Conservation (phyloP, 768 basidiomycete species). For the Panaeolus cyanescens region DNA sequence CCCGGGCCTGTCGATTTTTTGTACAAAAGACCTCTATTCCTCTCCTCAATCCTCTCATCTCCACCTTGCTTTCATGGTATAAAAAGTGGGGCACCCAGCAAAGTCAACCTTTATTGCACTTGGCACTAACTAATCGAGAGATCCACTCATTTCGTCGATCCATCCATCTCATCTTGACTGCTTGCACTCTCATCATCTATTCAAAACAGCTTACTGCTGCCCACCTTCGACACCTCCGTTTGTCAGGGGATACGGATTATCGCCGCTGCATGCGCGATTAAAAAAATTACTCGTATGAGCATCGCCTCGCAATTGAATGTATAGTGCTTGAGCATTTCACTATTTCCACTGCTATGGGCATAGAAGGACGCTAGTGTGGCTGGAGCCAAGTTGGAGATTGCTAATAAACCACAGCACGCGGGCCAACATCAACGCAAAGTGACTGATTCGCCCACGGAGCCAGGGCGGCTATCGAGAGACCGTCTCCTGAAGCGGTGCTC, state of each 20-base stretch:
- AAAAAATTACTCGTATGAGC: background rate
- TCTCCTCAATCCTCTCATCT: too few relatives aligned
- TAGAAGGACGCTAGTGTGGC: background rate
- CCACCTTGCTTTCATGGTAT: too few relatives aligned
- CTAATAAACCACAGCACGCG: background rate
- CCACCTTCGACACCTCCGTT: background rate
- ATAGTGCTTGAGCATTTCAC: background rate
- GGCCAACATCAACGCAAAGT: too few relatives aligned
- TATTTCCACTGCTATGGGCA: background rate
- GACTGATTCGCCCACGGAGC: background rate
- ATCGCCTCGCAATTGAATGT: background rate
- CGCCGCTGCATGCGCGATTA: background rate
- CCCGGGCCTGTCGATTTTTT: constrained; percentile 51
- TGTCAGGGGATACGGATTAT: too few relatives aligned
- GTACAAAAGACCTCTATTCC: too few relatives aligned
- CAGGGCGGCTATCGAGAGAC: background rate
- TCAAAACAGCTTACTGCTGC: background rate
- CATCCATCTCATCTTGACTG: too few relatives aligned
- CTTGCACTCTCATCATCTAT: too few relatives aligned
- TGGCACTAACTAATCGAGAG: too few relatives aligned
- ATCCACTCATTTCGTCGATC: too few relatives aligned
- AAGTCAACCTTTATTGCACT: too few relatives aligned
- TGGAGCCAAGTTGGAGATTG: background rate
- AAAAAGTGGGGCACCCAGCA: too few relatives aligned
- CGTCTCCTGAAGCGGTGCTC: background rate